Evolutionary conservation across 2,329 filamentous ascomycete genomes (phyloP).

Genomic region (Penicillium sumatraense): DNA sequence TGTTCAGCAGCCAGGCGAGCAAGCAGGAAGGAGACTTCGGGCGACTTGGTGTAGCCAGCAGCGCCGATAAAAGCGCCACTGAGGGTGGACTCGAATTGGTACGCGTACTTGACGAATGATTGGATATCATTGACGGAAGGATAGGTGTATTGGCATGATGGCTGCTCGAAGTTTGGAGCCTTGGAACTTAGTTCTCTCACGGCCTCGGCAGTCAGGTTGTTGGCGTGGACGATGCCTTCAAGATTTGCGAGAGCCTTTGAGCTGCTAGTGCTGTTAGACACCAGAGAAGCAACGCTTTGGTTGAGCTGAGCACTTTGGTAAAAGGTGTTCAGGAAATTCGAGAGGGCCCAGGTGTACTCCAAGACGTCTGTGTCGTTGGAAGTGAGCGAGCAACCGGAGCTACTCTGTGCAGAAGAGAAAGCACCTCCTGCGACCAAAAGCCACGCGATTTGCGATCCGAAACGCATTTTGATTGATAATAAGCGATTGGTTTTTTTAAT

Average conservation of each 20-base stretch:
- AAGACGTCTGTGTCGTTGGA: constrained; percentile 26
- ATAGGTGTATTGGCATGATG: constrained; percentile 28
- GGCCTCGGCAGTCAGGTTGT: constrained; percentile 30
- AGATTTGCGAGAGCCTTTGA: constrained; percentile 27
- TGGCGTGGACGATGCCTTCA: constrained; percentile 28
- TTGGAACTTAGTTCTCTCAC: constrained; percentile 23
- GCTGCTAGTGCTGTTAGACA: constrained; percentile 23
- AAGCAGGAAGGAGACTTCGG: constrained; percentile 36
- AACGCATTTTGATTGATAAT: background rate
- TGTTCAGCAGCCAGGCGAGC: constrained; percentile 35
- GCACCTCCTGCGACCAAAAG: constrained; percentile 26
- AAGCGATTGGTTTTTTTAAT: too few species aligned
- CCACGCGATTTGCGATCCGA: constrained; percentile 4
- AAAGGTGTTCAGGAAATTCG: constrained; percentile 29
- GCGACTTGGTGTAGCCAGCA: constrained; percentile 33
- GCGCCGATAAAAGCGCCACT: constrained; percentile 32
- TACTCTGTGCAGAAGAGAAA: constrained; percentile 6
- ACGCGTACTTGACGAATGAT: constrained; percentile 24
- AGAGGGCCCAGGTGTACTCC: constrained; percentile 29
- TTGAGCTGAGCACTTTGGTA: constrained; percentile 28
- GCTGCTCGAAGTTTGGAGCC: constrained; percentile 21
- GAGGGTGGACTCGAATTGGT: constrained; percentile 21
- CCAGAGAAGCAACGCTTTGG: constrained; percentile 25
- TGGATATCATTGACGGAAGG: constrained; percentile 20
- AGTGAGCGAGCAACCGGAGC: constrained; percentile 25